Evolutionary conservation across 306 rosid genomes (phyloP).

Genomic region (Carpinus viminea): DNA sequence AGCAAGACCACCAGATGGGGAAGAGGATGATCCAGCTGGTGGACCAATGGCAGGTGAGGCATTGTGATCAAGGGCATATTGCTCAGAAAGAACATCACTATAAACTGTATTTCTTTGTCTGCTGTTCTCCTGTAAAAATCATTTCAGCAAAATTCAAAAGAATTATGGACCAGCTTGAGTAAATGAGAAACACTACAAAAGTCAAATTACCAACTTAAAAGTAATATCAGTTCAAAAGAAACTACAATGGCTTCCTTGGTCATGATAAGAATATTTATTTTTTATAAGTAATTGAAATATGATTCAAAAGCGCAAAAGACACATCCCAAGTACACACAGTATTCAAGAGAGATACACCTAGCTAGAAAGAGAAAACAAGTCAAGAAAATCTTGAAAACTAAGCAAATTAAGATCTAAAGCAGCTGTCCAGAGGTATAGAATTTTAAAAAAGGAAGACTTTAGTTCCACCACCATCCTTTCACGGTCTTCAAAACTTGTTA

Average conservation of each 20-base stretch:
- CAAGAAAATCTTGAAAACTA: too few relatives aligned
- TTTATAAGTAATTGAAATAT: not conserved
- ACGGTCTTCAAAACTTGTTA: too few relatives aligned
- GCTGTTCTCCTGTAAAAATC: slow-evolving; percentile 66
- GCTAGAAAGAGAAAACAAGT: too few relatives aligned
- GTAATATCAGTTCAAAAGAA: not conserved
- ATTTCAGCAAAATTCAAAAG: slow-evolving; percentile 18
- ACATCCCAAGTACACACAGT: too few relatives aligned
- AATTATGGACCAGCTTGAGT: slow-evolving; percentile 5
- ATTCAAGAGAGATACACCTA: too few relatives aligned
- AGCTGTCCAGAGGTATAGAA: too few relatives aligned
- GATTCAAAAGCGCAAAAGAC: too few relatives aligned
- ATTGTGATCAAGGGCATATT: slow-evolving; percentile 39
- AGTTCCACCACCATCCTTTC: too few relatives aligned
- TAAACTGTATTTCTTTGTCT: slow-evolving; percentile 53
- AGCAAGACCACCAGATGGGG: slow-evolving; percentile 94
- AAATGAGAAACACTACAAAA: not conserved
- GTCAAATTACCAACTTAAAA: not conserved
- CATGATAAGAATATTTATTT: not conserved
- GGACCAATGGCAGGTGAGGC: slow-evolving; percentile 44
- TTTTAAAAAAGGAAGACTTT: too few relatives aligned
- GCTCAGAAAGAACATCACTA: slow-evolving; percentile 54
- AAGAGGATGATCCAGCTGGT: slow-evolving; percentile 68
- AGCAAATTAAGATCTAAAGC: too few relatives aligned
- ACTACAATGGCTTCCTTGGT: not conserved